Evolutionary conservation across 345 rosid genomes (phyloP), one percentile per base, ranked within the genome.

Genomic region (Eucalyptus marginata): DNA sequence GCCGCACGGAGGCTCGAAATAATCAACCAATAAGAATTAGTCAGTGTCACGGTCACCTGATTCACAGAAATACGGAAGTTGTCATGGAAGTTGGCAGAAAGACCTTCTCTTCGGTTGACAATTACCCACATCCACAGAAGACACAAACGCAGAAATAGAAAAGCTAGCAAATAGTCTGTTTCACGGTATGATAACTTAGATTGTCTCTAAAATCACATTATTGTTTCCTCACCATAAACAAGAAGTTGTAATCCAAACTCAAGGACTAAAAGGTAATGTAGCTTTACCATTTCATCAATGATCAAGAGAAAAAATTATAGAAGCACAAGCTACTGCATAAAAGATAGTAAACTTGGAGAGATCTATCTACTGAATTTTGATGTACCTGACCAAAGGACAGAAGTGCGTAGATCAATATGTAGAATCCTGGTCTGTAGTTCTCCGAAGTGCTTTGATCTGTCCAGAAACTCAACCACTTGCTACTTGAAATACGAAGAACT

Each of bases 401-500:
- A 91, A 95, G 90, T 9, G 97, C 91, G 90, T 97, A 98, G 71
- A 95, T 87, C 40, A 92, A n/a, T 87, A 96, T 95, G 92, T 94
- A 98, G 93, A 88, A 92, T 49, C 93, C 92, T 49, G 97, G 95
- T 36, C 92, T 95, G 88, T 94, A 96, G 33, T 83, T 93, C 92
- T 88, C 92, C 17, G 94, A 90, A 86, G 95, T 91, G 92, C 95
- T 95, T 92, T 91, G 97, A 90, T 94, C 94, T 6, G 99, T 97
- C 99, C 99, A 98, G 86, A 91, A 89, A 91, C 99, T 95, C 92
- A 97, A 94, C 99, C 99, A 98, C 44, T 94, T 95, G 93, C 99
- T 98, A 88, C 99, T 94, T 71, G 94, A 95, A 89, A 98, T 93
- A 92, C 98, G 93, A 79, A 98, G 95, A 92, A 92, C 93, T 94